Conservation (phyloP, 2,329 filamentous ascomycete species). For the Fusarium succisae region DNA sequence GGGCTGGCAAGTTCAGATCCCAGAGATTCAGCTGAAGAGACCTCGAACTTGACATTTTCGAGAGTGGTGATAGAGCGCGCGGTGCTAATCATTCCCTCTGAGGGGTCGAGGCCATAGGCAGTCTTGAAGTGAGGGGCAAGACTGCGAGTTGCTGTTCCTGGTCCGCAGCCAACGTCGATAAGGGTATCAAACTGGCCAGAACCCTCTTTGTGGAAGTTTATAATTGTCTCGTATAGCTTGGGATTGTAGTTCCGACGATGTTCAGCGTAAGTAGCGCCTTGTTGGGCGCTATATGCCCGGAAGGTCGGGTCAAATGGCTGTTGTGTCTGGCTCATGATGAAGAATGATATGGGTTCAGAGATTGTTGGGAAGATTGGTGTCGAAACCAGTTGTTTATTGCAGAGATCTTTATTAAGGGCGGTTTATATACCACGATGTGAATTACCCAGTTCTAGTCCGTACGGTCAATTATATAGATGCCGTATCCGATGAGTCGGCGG, state of each 20-base stretch:
- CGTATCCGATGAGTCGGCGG: not conserved
- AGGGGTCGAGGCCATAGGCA: not conserved
- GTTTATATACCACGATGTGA: not conserved
- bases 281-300: not conserved
- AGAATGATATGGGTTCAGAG: not conserved
- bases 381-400: not conserved
- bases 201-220: not conserved
- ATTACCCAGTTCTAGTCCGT: not conserved
- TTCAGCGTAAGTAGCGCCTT: not conserved
- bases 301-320: not conserved
- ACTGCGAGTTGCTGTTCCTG: not conserved
- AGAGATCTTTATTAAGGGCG: not conserved
- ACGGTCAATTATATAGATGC: not conserved
- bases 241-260: not conserved
- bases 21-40: not conserved
- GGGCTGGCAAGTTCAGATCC: not conserved
- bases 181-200: not conserved
- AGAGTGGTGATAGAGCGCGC: not conserved
- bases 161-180: not conserved
- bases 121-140: not conserved
- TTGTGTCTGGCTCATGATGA: not conserved
- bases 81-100: conserved; percentile 1
- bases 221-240: not conserved
- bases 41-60: not conserved
- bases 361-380: not conserved